Evolutionary conservation across 75 land plant genomes (phyloP).

Genomic region (Isoetes taiwanensis): DNA sequence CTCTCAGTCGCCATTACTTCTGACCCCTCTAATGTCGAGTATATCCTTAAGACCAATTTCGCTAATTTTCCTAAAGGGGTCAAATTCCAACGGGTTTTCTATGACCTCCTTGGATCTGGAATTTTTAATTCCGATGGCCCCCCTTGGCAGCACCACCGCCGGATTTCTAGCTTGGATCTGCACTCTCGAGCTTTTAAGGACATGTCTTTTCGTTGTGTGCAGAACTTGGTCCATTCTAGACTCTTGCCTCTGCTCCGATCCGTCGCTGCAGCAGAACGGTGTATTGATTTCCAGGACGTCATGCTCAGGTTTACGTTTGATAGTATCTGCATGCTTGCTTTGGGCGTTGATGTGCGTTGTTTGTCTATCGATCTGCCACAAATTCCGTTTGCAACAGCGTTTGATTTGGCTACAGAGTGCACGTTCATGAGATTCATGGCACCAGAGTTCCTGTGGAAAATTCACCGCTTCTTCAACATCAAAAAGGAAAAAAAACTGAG

Average conservation of each 20-base stretch:
- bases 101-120: conserved; percentile 28
- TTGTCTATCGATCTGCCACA: not conserved
- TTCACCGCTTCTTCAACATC: not conserved
- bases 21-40: conserved; percentile 24
- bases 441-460: not conserved
- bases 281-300: conserved; percentile 17
- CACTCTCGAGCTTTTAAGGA: not conserved
- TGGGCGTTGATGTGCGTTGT: not conserved
- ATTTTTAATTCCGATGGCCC: conserved; percentile 26
- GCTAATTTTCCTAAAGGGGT: conserved; percentile 1
- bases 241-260: conserved; percentile 12
- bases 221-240: not conserved
- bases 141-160: conserved; percentile 3
- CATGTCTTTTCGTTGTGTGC: not conserved
- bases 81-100: conserved; percentile 2
- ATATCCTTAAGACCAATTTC: conserved; percentile 13
- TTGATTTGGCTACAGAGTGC: not conserved
- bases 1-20: conserved; percentile 11
- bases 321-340: conserved; percentile 3
- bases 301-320: conserved; percentile 2
- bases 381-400: not conserved
- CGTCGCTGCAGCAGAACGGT: not conserved
- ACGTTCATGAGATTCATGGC: not conserved
- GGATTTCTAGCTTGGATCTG: not conserved
- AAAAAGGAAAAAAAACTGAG: not conserved